Percentiles rank a stretch among this genome's conserved stretches.
These are phyloP conservation scores for Rhodocollybia butyracea DNA, from an alignment of 768 basidiomycete species.

Conservation along the genomic window DNA sequence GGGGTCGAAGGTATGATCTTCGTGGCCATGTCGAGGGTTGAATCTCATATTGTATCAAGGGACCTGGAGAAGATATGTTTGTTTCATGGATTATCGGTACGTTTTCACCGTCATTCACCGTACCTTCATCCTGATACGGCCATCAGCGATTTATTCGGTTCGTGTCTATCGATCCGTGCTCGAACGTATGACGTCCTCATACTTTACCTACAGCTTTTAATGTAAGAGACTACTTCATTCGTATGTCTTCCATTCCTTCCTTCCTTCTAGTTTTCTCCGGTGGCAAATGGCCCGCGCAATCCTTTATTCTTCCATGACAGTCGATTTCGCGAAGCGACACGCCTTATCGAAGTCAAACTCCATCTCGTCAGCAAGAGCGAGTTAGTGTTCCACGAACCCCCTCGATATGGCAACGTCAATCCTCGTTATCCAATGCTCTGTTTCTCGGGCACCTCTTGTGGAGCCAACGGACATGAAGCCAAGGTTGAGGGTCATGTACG, in stretches of 20 bases:
- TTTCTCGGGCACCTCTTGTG: conserved; percentile 44
- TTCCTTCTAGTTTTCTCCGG: conserved; percentile 28
- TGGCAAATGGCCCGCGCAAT: conserved; percentile 32
- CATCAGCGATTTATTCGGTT: conserved; percentile 43
- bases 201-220: conserved; percentile 40
- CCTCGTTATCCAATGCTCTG: conserved; percentile 39
- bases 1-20: conserved; percentile 52
- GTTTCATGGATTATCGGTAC: conserved; percentile 77
- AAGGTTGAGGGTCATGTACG: conserved; percentile 46
- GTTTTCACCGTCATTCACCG: neutral
- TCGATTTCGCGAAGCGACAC: conserved; percentile 61
- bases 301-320: conserved; percentile 51
- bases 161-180: conserved; percentile 11
- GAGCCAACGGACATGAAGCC: conserved; percentile 38
- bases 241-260: conserved; percentile 7
- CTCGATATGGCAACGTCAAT: conserved; percentile 7
- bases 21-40: neutral
- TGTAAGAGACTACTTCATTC: conserved; percentile 24
- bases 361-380: conserved; percentile 29
- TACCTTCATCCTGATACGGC: neutral
- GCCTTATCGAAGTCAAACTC: conserved; percentile 57
- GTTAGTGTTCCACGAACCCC: neutral
- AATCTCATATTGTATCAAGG: conserved; percentile 27
- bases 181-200: neutral
- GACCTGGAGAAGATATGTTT: conserved; percentile 71